phyloP scores from a whole-genome alignment of 2,329 filamentous ascomycete genomes.

The Neonectria magnoliae region DNA sequence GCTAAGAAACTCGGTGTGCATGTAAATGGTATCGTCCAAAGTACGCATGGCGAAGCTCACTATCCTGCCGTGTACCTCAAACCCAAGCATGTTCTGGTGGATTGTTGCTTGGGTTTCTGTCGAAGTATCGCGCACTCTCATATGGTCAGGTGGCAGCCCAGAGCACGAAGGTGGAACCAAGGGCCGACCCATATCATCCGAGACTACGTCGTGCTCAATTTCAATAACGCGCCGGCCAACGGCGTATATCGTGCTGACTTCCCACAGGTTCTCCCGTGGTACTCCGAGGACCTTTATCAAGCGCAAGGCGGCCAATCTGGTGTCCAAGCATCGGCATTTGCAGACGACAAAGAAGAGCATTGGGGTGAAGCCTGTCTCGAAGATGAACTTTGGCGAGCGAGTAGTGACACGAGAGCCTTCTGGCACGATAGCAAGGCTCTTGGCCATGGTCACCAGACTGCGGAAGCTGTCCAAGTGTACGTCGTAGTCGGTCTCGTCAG shows the following conservation, averaged over 20 bases:
- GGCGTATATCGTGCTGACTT: not conserved
- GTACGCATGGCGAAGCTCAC: not conserved
- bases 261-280: conserved; percentile 5
- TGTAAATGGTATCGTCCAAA: not conserved
- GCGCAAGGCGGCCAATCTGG: not conserved
- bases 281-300: not conserved
- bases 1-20: conserved; percentile 1
- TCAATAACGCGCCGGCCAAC: not conserved
- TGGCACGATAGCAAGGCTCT: not conserved
- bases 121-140: conserved; percentile 7
- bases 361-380: conserved; percentile 8
- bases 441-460: not conserved
- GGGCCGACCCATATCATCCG: not conserved
- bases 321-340: conserved; percentile 5
- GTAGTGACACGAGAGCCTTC: not conserved
- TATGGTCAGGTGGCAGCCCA: not conserved
- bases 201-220: not conserved
- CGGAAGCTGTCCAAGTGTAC: conserved; percentile 14
- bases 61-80: not conserved
- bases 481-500: conserved; percentile 16
- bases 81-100: not conserved
- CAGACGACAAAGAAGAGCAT: not conserved
- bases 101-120: not conserved
- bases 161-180: not conserved
- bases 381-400: conserved; percentile 3